phyloP scores from a whole-genome alignment of 2,329 filamentous ascomycete genomes.

The Talaromyces sp. region DNA sequence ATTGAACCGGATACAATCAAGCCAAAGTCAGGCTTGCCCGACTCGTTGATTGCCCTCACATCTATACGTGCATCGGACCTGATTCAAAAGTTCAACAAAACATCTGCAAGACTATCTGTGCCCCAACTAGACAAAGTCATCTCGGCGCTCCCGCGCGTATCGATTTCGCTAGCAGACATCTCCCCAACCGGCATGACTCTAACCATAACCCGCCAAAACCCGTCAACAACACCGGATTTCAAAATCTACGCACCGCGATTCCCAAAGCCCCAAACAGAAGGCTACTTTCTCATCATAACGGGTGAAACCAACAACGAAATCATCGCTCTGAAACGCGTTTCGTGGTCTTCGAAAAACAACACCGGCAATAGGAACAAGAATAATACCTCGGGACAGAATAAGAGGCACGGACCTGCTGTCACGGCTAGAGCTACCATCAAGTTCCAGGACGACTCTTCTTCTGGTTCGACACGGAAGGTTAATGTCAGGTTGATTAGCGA shows the following conservation, averaged over 20 bases:
- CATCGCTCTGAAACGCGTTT: slow-evolving; percentile 77
- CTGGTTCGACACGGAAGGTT: slow-evolving; percentile 49
- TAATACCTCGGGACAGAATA: slow-evolving; percentile 14
- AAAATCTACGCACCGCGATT: slow-evolving; percentile 83
- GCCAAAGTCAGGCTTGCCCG: slow-evolving; percentile 19
- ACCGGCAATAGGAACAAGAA: slow-evolving; percentile 6
- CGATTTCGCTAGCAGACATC: slow-evolving; percentile 55
- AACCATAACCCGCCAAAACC: slow-evolving; percentile 61
- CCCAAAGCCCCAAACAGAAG: slow-evolving; percentile 90
- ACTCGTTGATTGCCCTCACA: slow-evolving; percentile 26
- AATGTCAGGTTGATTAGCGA: slow-evolving; percentile 79
- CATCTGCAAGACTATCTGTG: not conserved
- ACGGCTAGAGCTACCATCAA: slow-evolving; percentile 26
- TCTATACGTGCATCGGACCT: slow-evolving; percentile 24
- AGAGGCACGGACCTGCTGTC: not conserved
- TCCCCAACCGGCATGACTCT: slow-evolving; percentile 57
- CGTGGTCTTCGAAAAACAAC: slow-evolving; percentile 54
- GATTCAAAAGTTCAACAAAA: slow-evolving; percentile 26
- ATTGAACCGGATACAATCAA: slow-evolving; percentile 37
- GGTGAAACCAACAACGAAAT: slow-evolving; percentile 60
- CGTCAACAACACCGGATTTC: slow-evolving; percentile 58
- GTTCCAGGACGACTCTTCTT: slow-evolving; percentile 25
- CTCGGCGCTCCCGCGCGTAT: slow-evolving; percentile 63
- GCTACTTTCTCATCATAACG: slow-evolving; percentile 79
- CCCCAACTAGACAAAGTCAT: slow-evolving; percentile 43